Base-by-base conservation (phyloP, 306 rosid species). In the Amphicarpaea edgeworthii region DNA sequence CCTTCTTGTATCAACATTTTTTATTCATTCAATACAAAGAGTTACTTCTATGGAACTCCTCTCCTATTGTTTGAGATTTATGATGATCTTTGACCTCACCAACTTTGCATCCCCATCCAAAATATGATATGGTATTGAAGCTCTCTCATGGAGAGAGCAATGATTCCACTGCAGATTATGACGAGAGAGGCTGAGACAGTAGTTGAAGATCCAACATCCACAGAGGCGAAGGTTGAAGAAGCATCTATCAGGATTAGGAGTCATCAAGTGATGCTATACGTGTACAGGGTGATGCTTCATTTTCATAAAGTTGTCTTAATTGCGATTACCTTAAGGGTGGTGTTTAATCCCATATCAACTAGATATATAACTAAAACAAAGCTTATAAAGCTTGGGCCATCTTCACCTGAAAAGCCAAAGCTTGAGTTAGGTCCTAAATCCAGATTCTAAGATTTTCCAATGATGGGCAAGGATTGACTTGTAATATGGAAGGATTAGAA, bases 211-310 rank as follows among this genome's bases (percentile, higher is more conserved):
- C 59, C 28, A 20, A 53, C 59, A 53, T 20, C 14, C 57, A 5
- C 1, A 0, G 59, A 53, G 59, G 59, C 1, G 2, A 28, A 19
- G 59, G 8, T 53, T 20, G 59, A 20, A 53, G 59, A 53, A 53
- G 26, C 2, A 16, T 19, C 58, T 19, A 8, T 51, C 26, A 8
- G 3, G 12, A 51, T 19, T 51, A 53, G 26, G 28, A 53, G 28
- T 10, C 28, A 53, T 17, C 58, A 51, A 51, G 58, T 51, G 58
- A 51, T 51, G 26, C 58, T n/a, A n/a, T n/a, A n/a, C n/a, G n/a
- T n/a, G n/a, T n/a, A n/a, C n/a, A n/a, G n/a, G n/a, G n/a, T n/a
- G n/a, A n/a, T n/a, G n/a, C n/a, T n/a, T n/a, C n/a, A n/a, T n/a
- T n/a, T n/a, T n/a, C n/a, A n/a, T n/a, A n/a, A 40, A 40, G 12